Conservation (phyloP, 495 filamentous ascomycete genomes). For the Lineolata rhizophorae region DNA sequence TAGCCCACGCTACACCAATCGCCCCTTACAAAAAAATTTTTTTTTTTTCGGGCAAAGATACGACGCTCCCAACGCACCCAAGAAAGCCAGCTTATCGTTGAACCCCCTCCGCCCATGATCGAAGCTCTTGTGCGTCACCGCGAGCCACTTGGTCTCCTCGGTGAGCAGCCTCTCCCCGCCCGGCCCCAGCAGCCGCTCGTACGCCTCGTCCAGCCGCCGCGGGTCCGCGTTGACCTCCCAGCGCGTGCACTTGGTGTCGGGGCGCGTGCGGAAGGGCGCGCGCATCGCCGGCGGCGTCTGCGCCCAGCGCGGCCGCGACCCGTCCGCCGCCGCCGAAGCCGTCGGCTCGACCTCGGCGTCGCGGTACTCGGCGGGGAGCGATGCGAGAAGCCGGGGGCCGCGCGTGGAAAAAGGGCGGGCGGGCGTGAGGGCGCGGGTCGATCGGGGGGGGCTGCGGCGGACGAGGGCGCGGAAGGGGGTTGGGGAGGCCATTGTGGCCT, state of each 20-base stretch:
- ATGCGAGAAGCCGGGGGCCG: slow-evolving; percentile 1
- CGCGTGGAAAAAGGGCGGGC: slow-evolving; percentile 8
- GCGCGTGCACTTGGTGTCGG: slow-evolving; percentile 19
- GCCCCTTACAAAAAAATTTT: slow-evolving; percentile 3
- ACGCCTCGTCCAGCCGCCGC: slow-evolving; percentile 46
- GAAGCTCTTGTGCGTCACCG: slow-evolving; percentile 95
- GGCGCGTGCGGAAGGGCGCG: slow-evolving; percentile 32
- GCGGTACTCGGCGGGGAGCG: slow-evolving; percentile 3
- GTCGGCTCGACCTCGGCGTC: slow-evolving; percentile 18
- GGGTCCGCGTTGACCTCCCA: slow-evolving; percentile 60
- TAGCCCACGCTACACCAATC: slow-evolving; percentile 2
- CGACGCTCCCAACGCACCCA: too few relatives aligned
- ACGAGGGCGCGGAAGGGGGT: slow-evolving; percentile 5
- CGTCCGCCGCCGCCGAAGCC: too few relatives aligned
- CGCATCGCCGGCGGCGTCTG: slow-evolving; percentile 59
- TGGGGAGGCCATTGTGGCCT: slow-evolving; percentile 9
- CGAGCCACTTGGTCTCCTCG: slow-evolving; percentile 90
- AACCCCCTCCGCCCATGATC: slow-evolving; percentile 85
- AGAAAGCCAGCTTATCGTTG: slow-evolving; percentile 79
- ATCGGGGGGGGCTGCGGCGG: not conserved
- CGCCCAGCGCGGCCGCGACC: slow-evolving; percentile 55
- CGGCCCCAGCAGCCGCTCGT: slow-evolving; percentile 45
- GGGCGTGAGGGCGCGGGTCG: slow-evolving; percentile 4
- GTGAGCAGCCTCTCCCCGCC: slow-evolving; percentile 43
- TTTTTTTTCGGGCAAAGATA: too few relatives aligned